Conservation (phyloP, 2,329 filamentous ascomycete genomes). For the Thelonectria rubi region DNA sequence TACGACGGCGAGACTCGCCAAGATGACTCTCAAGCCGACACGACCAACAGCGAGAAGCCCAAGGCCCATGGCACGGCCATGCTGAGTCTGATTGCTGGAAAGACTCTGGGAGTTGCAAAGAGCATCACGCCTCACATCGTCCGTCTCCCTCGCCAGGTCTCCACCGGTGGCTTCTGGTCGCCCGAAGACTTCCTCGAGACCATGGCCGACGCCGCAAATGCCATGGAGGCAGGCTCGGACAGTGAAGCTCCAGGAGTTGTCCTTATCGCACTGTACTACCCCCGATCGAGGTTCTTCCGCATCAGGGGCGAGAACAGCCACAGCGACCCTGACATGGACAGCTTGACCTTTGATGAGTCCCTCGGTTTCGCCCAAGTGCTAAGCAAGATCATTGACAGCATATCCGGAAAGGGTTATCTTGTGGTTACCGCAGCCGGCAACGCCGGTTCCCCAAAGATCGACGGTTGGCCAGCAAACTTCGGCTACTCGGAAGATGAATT, state of each 20-base stretch:
- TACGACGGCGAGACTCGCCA: background rate
- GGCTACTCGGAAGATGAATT: no score
- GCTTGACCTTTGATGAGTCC: no score
- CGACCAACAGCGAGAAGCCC: no score
- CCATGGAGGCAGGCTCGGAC: background rate
- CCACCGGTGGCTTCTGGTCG: background rate
- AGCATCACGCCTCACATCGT: constrained; percentile 4
- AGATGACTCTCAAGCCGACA: background rate
- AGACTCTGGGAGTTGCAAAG: constrained; percentile 7
- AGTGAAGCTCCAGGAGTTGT: background rate
- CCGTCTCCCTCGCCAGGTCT: background rate
- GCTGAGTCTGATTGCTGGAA: constrained; percentile 4
- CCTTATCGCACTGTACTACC: background rate
- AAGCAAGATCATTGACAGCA: no score
- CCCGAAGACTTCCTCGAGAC: constrained; percentile 9
- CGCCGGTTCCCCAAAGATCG: no score
- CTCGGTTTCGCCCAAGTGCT: no score
- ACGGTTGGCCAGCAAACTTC: no score
- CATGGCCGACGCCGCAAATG: background rate
- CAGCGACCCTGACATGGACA: no score
- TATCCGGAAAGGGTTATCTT: no score
- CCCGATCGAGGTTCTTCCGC: background rate
- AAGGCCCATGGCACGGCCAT: constrained; percentile 1
- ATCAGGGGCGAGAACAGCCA: no score
- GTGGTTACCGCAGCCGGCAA: no score